phyloP scores from a whole-genome alignment of 2,329 filamentous ascomycete species.

The Lecanosticta acicola region DNA sequence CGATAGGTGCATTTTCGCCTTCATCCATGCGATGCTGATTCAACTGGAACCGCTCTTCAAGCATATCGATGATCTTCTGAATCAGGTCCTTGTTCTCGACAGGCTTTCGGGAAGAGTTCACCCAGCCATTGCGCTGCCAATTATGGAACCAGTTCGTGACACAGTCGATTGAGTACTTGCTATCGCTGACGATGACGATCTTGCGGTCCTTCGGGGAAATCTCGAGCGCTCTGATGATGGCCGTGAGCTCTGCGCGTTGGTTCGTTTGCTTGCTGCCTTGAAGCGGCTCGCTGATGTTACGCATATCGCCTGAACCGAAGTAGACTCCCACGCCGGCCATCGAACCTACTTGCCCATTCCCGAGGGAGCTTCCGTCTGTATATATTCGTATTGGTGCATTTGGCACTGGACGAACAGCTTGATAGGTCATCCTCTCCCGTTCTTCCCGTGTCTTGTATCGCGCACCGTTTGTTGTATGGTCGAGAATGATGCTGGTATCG shows the following conservation, averaged over 20 bases:
- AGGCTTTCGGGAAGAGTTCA: slow-evolving; percentile 59
- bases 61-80: slow-evolving; percentile 62
- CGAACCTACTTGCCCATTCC: slow-evolving; percentile 52
- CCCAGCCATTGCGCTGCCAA: slow-evolving; percentile 76
- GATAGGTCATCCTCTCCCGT: slow-evolving; percentile 42
- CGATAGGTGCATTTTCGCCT: slow-evolving; percentile 9
- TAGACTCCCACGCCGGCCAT: slow-evolving; percentile 59
- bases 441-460: slow-evolving; percentile 52
- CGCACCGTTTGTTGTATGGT: slow-evolving; percentile 49
- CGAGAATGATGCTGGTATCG: slow-evolving; percentile 53
- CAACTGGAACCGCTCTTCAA: slow-evolving; percentile 52
- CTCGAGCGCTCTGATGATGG: slow-evolving; percentile 77
- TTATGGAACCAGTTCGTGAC: slow-evolving; percentile 73
- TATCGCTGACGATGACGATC: slow-evolving; percentile 80
- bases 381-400: slow-evolving; percentile 52
- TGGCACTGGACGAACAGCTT: slow-evolving; percentile 38
- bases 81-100: slow-evolving; percentile 88
- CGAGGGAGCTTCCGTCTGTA: slow-evolving; percentile 58
- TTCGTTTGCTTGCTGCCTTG: slow-evolving; percentile 77
- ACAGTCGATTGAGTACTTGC: slow-evolving; percentile 84
- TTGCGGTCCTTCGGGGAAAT: slow-evolving; percentile 61
- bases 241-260: slow-evolving; percentile 90
- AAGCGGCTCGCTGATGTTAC: slow-evolving; percentile 70
- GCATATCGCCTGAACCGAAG: slow-evolving; percentile 51
- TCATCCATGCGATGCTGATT: slow-evolving; percentile 26